Evolutionary conservation across 805 yeast genomes (phyloP), one percentile per base, ranked within the genome.

Genomic region (Metschnikowia noctiluminum): DNA sequence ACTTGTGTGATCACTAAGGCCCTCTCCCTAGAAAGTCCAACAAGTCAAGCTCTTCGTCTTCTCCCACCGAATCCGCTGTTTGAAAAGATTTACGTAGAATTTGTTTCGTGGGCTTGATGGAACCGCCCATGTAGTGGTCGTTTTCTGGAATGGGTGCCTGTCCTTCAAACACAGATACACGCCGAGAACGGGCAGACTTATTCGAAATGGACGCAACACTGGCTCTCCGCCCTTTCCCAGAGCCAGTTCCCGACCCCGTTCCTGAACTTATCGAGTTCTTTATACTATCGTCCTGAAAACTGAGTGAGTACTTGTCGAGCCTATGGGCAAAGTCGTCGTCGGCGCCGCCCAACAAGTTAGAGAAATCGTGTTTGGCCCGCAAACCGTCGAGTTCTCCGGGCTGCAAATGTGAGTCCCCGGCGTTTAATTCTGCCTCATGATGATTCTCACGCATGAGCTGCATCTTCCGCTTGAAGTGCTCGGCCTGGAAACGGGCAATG

Each of bases 11-110:
- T 41, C 21, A 49, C 16, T 35, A 32, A 12, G 57, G 59, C n/a
- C 79, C 80, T 32, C 62, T 64, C 35, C 66, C 68, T 50, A 78
- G 65, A 52, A 78, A 75, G 50, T 76, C 81, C 55, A 77, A 44
- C 43, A 78, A 65, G 55, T 77, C 81, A 62, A 77, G 64, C 46
- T 71, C 78, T 16, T 38, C 50, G 26, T 62, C 66, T 8, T 61
- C 64, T 11, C 42, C 52, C 10, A 27, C 42, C 6, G 46, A 38
- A 2, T 32, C 44, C n/a, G 28, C 12, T 15, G 40, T 12, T 13
- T 38, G 26, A 5, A 27, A 35, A 6, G 45, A 32, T 15, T 35
- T 44, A 38, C 37, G 10, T 3, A 36, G 36, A 7, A 14, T 15
- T 35, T 14, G 42, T 31, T 15, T 41, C 37, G 37, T 42, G 10